These are phyloP conservation scores for Suhomyces canberraensis DNA, from an alignment of 805 yeast genomes.

Conservation along the genomic window DNA sequence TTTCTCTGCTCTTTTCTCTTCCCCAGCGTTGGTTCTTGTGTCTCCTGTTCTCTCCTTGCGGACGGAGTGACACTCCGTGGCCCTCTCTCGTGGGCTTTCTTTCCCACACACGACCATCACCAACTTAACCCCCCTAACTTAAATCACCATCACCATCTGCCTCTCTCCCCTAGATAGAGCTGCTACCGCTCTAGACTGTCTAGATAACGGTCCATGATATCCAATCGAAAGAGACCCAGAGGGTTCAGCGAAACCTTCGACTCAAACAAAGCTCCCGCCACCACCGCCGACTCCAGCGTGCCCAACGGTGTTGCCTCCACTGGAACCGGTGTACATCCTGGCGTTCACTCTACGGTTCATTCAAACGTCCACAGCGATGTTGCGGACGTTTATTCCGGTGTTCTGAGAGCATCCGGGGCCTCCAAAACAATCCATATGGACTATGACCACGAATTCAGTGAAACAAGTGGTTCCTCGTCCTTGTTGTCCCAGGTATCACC, in stretches of 20 bases:
- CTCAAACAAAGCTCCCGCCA: constrained; percentile 8
- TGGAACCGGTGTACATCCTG: neutral
- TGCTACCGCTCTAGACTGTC: constrained; percentile 2
- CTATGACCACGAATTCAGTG: constrained; percentile 7
- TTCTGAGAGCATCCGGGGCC: too few species aligned
- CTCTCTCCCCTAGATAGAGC: constrained; percentile 1
- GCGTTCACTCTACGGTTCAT: neutral
- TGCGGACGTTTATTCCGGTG: too few species aligned
- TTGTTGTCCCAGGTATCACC: constrained; percentile 5
- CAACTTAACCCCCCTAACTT: constrained; percentile 3
- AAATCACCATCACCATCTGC: neutral
- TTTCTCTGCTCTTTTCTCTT: too few species aligned
- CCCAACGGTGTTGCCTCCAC: neutral
- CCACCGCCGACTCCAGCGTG: constrained; percentile 6
- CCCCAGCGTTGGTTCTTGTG: too few species aligned
- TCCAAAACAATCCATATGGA: constrained; percentile 5
- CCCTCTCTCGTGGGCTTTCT: too few species aligned
- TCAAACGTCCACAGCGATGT: too few species aligned
- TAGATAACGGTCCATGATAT: constrained; percentile 18
- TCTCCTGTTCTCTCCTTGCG: too few species aligned
- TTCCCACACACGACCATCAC: constrained; percentile 2
- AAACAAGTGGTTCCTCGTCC: constrained; percentile 5
- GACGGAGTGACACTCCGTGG: too few species aligned
- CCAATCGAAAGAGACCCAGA: constrained; percentile 44
- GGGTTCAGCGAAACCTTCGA: constrained; percentile 43